Evolutionary conservation across 257 asterid genomes (phyloP).

Genomic region (Schizonepeta tenuifolia): DNA sequence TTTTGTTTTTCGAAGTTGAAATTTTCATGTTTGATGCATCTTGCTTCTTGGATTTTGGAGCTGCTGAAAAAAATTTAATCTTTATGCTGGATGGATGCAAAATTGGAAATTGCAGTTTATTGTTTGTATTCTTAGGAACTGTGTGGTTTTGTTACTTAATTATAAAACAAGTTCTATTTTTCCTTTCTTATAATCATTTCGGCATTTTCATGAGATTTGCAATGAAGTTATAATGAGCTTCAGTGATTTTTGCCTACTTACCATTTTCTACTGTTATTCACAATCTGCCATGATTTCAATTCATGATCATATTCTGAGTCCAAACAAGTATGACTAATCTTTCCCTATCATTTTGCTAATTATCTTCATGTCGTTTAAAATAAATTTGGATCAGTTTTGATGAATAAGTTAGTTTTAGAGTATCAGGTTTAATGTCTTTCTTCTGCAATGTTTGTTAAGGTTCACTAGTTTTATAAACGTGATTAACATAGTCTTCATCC

Average conservation of each 20-base stretch:
- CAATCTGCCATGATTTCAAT: too few species aligned
- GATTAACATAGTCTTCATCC: neutral
- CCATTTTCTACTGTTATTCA: constrained; percentile 2
- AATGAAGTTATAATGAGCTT: neutral
- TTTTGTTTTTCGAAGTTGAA: neutral
- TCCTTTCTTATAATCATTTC: constrained; percentile 8
- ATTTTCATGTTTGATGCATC: neutral
- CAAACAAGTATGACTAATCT: neutral
- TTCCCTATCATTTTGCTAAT: neutral
- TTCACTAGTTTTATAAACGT: neutral
- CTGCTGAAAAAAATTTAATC: neutral
- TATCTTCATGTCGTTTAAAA: neutral
- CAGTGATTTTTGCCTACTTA: neutral
- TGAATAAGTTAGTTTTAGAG: neutral
- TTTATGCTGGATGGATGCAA: neutral
- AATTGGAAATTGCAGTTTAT: neutral
- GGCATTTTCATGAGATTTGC: neutral
- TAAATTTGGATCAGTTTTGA: neutral
- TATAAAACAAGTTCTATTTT: neutral
- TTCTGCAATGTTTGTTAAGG: neutral
- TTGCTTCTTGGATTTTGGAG: neutral
- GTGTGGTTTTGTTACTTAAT: neutral
- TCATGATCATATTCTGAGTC: neutral
- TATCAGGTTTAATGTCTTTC: neutral
- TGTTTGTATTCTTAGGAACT: neutral